These are phyloP conservation scores for Lonicera japonica DNA, from an alignment of 129 eudicot genomes.

Conservation along the genomic window DNA sequence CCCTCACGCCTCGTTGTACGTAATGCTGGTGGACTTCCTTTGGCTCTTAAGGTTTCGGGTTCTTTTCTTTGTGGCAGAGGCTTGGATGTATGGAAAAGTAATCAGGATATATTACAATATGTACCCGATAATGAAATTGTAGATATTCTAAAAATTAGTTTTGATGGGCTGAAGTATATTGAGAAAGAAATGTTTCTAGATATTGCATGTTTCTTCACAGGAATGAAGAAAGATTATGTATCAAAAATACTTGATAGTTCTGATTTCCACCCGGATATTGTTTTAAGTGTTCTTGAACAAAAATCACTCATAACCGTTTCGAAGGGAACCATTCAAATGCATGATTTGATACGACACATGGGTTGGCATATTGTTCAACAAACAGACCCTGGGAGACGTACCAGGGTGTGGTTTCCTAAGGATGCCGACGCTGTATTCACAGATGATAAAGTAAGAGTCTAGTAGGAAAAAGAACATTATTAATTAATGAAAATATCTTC, in stretches of 20 bases:
- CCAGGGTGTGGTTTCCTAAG: slow-evolving; percentile 10
- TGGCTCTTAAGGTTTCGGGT: background rate
- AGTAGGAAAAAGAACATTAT: background rate
- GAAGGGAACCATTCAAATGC: slow-evolving; percentile 1
- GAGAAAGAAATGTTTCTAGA: background rate
- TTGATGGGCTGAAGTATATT: background rate
- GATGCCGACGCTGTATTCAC: background rate
- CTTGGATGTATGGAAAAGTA: background rate
- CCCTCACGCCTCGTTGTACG: background rate
- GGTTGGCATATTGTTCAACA: slow-evolving; percentile 10
- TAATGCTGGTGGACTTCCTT: slow-evolving; percentile 4
- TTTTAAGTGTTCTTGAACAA: background rate
- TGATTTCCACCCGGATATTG: background rate
- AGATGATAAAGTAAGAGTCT: background rate
- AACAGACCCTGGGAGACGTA: background rate
- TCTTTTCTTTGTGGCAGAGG: background rate
- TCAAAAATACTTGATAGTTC: background rate
- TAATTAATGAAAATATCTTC: background rate
- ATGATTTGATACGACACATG: slow-evolving; percentile 8
- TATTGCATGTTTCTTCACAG: background rate
- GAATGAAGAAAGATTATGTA: background rate
- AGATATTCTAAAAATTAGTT: background rate
- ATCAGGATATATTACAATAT: background rate
- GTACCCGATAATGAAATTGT: background rate
- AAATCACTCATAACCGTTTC: background rate